Evolutionary conservation across 1,284 basidiomycete species (phyloP).

Genomic region (Ganoderma resinaceum): DNA sequence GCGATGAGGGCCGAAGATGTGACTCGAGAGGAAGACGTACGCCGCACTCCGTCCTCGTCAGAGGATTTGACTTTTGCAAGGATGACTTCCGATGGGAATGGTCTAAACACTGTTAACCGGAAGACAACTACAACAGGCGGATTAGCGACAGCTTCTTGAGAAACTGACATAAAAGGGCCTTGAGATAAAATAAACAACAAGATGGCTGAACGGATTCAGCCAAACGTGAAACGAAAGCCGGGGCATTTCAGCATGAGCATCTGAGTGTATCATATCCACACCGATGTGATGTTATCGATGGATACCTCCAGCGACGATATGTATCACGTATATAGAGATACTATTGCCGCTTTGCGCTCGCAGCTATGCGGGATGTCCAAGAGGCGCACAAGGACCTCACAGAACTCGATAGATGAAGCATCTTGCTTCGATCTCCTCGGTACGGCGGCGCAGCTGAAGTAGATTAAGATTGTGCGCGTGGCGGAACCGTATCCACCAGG

Average conservation of each 20-base stretch:
- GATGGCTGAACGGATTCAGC: not conserved
- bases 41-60: conserved; percentile 82
- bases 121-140: conserved; percentile 78
- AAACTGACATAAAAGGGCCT: not conserved
- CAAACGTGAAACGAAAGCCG: not conserved
- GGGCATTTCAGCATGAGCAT: not conserved
- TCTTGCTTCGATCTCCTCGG: too few relatives aligned
- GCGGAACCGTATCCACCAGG: not conserved
- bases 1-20: conserved; percentile 5
- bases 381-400: not conserved
- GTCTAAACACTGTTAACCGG: conserved; percentile 90
- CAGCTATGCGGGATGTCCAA: too few relatives aligned
- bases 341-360: too few relatives aligned
- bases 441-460: too few relatives aligned
- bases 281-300: not conserved
- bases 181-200: not conserved
- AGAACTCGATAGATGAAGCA: not conserved
- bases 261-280: not conserved
- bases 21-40: conserved; percentile 52
- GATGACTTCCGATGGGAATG: conserved; percentile 90
- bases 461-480: not conserved
- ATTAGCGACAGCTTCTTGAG: not conserved
- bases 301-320: not conserved
- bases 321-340: too few relatives aligned
- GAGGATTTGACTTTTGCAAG: conserved; percentile 89